A percentile compares a stretch with the other conserved stretches of the same genome.
Conservation (phyloP, 805 yeast genomes). For the Suhomyces emberorum region DNA sequence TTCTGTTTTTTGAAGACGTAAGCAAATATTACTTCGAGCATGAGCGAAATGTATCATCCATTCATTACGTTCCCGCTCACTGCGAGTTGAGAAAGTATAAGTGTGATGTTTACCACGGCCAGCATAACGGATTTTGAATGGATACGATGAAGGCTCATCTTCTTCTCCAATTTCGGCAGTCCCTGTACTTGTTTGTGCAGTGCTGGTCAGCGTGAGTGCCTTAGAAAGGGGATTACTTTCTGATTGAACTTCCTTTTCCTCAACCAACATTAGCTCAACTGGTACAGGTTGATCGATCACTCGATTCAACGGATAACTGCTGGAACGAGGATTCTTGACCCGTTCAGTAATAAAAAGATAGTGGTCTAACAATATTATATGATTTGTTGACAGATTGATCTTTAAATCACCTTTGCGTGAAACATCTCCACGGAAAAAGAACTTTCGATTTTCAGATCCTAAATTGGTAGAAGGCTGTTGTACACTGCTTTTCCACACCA, state of each 20-base stretch:
- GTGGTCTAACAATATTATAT: slow-evolving; percentile 66
- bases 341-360: slow-evolving; percentile 63
- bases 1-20: slow-evolving; percentile 36
- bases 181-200: slow-evolving; percentile 4
- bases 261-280: slow-evolving; percentile 53
- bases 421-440: slow-evolving; percentile 58
- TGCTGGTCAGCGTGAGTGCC: slow-evolving; percentile 12
- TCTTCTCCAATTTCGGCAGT: slow-evolving; percentile 10
- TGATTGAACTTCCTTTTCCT: slow-evolving; percentile 32
- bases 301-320: slow-evolving; percentile 7
- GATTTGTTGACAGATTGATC: slow-evolving; percentile 49
- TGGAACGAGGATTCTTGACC: slow-evolving; percentile 36
- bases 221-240: slow-evolving; percentile 2
- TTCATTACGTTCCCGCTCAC: slow-evolving; percentile 47
- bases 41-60: slow-evolving; percentile 56
- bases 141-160: slow-evolving; percentile 32
- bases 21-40: slow-evolving; percentile 41
- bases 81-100: slow-evolving; percentile 47
- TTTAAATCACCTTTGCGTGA: slow-evolving; percentile 61
- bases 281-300: slow-evolving; percentile 61
- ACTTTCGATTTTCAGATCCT: slow-evolving; percentile 49
- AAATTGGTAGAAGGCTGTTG: slow-evolving; percentile 29
- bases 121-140: slow-evolving; percentile 56
- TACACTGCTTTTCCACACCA: slow-evolving; percentile 49
- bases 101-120: slow-evolving; percentile 53